Evolutionary conservation across 2,329 filamentous ascomycete species (phyloP).

Genomic region (Diaporthe sp.): DNA sequence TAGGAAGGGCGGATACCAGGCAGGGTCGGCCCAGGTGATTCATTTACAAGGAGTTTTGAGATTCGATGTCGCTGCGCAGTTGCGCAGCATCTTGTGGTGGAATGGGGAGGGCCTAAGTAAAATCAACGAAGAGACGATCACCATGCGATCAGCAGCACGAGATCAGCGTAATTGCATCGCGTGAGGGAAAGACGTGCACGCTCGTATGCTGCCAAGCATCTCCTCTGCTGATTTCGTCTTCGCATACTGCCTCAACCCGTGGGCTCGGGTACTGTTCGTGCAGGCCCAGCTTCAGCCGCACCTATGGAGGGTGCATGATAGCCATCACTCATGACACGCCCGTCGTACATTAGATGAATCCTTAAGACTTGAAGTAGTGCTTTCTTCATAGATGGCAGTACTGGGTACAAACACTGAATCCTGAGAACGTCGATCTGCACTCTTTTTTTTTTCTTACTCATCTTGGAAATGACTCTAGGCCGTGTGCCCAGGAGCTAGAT

Average conservation of each 20-base stretch:
- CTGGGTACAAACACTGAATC: too few species aligned
- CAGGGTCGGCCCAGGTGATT: slow-evolving; percentile 30
- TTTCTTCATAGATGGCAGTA: neutral
- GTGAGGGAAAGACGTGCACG: neutral
- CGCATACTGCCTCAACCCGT: neutral
- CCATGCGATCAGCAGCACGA: neutral
- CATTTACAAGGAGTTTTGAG: slow-evolving; percentile 38
- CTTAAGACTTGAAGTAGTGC: neutral
- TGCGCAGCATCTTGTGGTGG: slow-evolving; percentile 14
- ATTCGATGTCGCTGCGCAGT: slow-evolving; percentile 31
- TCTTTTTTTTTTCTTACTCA: neutral
- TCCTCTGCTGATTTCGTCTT: neutral
- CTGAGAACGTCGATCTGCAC: neutral
- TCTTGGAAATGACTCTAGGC: neutral
- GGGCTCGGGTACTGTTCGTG: neutral
- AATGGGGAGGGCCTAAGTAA: neutral
- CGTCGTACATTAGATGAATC: neutral
- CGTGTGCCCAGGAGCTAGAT: neutral
- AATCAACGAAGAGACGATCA: slow-evolving; percentile 15
- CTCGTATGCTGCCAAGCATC: neutral
- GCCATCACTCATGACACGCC: neutral
- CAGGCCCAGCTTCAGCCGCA: neutral
- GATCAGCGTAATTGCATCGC: neutral
- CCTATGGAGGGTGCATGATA: neutral
- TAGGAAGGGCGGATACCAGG: slow-evolving; percentile 34